These are phyloP conservation scores for Cinnamomum chago DNA, from an alignment of 164 flowering plant genomes.

Conservation along the genomic window DNA sequence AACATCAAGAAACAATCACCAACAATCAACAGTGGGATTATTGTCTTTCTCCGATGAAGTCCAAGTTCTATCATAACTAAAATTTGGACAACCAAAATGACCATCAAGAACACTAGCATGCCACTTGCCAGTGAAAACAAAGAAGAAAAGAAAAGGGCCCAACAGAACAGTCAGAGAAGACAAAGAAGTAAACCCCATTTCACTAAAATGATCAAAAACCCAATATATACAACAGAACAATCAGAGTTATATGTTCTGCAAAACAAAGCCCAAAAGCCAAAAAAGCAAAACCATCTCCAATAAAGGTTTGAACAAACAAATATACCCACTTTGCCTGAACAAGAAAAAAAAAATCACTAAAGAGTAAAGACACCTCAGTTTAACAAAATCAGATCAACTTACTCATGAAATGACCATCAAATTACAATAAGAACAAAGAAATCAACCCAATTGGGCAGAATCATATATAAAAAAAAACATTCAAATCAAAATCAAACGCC, in stretches of 20 bases:
- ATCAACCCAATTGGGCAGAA: background rate
- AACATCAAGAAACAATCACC: too few relatives aligned
- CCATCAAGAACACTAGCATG: too few relatives aligned
- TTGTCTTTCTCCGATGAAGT: background rate
- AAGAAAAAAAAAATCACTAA: background rate
- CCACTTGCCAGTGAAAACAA: too few relatives aligned
- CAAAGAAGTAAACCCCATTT: background rate
- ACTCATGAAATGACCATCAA: background rate
- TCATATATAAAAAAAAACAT: background rate
- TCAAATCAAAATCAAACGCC: background rate
- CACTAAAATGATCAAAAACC: too few relatives aligned
- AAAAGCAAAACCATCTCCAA: too few relatives aligned
- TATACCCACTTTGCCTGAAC: background rate
- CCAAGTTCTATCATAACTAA: background rate
- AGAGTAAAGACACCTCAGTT: background rate
- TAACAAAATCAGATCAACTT: background rate
- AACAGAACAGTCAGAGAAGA: background rate
- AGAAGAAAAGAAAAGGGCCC: too few relatives aligned
- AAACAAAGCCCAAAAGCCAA: too few relatives aligned
- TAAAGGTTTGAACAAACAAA: background rate
- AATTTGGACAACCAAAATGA: background rate
- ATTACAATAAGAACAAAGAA: background rate
- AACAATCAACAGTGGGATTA: background rate
- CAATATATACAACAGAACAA: too few relatives aligned
- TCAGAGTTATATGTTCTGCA: too few relatives aligned